These are phyloP conservation scores for Colletotrichum cereale DNA, from an alignment of 2,329 filamentous ascomycete species.

Conservation along the genomic window DNA sequence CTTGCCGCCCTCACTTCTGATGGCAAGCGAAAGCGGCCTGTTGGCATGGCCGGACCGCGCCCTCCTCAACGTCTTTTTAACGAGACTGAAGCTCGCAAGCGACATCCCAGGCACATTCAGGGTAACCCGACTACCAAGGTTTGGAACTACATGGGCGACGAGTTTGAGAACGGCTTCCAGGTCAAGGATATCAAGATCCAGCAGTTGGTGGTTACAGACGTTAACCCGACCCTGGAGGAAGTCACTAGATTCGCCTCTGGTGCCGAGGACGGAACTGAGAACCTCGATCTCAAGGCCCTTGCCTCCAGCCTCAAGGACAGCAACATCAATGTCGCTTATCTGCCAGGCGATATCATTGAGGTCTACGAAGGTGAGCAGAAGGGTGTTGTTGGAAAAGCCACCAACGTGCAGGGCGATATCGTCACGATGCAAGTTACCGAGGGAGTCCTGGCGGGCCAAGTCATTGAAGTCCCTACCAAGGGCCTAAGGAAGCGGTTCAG, in stretches of 20 bases:
- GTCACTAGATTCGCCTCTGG: slow-evolving; percentile 93
- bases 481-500: slow-evolving; percentile 93
- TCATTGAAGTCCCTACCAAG: slow-evolving; percentile 92
- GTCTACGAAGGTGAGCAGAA: slow-evolving; percentile 96
- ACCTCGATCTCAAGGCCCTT: slow-evolving; percentile 90
- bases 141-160: slow-evolving; percentile 89
- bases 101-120: slow-evolving; percentile 73
- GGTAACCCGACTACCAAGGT: slow-evolving; percentile 82
- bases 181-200: slow-evolving; percentile 95
- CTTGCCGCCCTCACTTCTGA: slow-evolving; percentile 61
- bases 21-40: slow-evolving; percentile 83
- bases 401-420: slow-evolving; percentile 90
- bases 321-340: slow-evolving; percentile 84
- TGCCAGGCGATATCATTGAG: slow-evolving; percentile 95
- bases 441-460: slow-evolving; percentile 84
- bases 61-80: slow-evolving; percentile 94
- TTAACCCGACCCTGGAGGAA: slow-evolving; percentile 94
- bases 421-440: slow-evolving; percentile 88
- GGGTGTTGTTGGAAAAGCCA: slow-evolving; percentile 87
- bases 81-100: slow-evolving; percentile 91
- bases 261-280: slow-evolving; percentile 91
- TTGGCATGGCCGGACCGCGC: slow-evolving; percentile 70
- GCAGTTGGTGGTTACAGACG: slow-evolving; percentile 85
- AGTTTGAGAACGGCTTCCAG: slow-evolving; percentile 92
- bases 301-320: slow-evolving; percentile 90